A percentile compares a stretch with the other conserved stretches of the same genome.
phyloP scores from a whole-genome alignment of 345 rosid genomes.

The Kernera saxatilis region DNA sequence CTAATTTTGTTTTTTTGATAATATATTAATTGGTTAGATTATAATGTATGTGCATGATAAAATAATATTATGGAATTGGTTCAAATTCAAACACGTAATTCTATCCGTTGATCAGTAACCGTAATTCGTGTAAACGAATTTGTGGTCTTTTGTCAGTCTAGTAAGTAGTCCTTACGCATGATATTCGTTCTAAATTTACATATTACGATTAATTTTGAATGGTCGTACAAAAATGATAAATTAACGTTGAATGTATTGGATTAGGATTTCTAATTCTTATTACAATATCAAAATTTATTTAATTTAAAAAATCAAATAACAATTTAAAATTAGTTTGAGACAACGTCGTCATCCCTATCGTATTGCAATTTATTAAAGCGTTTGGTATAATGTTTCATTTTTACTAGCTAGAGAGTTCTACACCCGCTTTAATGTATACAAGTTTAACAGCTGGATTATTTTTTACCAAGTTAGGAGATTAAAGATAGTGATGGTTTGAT shows the following conservation, averaged over 20 bases:
- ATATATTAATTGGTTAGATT: no score
- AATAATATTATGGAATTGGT: background rate
- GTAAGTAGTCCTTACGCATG: background rate
- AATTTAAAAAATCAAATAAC: background rate
- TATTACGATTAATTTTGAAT: background rate
- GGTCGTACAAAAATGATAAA: background rate
- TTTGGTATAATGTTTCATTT: conserved; percentile 3
- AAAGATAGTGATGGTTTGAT: background rate
- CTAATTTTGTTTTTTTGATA: no score
- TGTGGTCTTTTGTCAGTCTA: background rate
- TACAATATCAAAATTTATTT: background rate
- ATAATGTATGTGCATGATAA: background rate
- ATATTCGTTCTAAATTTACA: background rate
- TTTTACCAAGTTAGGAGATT: background rate
- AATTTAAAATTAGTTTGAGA: background rate
- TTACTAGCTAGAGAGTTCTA: background rate
- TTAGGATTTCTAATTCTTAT: background rate
- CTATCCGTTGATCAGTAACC: background rate
- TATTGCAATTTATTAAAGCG: background rate
- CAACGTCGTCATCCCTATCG: background rate
- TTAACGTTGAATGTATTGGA: background rate
- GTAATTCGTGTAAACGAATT: background rate
- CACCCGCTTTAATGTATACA: background rate
- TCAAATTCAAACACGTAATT: background rate
- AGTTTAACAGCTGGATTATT: background rate